Evolutionary conservation across 164 flowering plant genomes (phyloP).

Genomic region (Sextonia rubra): DNA sequence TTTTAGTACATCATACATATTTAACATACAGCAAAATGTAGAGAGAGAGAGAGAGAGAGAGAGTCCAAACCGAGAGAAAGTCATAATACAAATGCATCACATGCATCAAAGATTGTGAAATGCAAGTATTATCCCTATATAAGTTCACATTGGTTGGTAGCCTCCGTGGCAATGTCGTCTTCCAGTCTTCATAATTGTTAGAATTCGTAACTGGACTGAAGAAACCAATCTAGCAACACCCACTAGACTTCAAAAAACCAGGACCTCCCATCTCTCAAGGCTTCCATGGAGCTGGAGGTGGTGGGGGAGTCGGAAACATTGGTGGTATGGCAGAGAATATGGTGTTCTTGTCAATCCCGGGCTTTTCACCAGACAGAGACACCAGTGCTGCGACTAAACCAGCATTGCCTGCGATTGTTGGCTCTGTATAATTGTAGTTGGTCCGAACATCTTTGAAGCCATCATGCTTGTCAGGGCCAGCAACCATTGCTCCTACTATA

Average conservation of each 20-base stretch:
- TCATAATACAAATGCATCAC: neutral
- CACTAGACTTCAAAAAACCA: neutral
- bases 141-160: neutral
- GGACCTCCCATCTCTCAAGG: conserved; percentile 37
- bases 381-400: conserved; percentile 95
- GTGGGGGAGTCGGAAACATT: conserved; percentile 94
- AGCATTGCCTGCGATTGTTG: conserved; percentile 93
- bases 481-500: conserved; percentile 93
- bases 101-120: neutral
- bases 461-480: conserved; percentile 87
- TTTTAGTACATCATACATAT: neutral
- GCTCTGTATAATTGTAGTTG: conserved; percentile 90
- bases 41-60: too few relatives aligned
- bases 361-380: conserved; percentile 65
- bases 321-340: conserved; percentile 97
- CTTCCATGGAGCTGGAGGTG: conserved; percentile 99
- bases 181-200: neutral
- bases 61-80: neutral
- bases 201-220: conserved; percentile 1
- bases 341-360: conserved; percentile 83
- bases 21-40: neutral
- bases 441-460: conserved; percentile 80
- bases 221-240: conserved; percentile 4
- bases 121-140: too few relatives aligned
- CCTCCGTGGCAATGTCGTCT: neutral